These are phyloP conservation scores for Sutorius australiensis DNA, from an alignment of 768 basidiomycete genomes.

Conservation along the genomic window DNA sequence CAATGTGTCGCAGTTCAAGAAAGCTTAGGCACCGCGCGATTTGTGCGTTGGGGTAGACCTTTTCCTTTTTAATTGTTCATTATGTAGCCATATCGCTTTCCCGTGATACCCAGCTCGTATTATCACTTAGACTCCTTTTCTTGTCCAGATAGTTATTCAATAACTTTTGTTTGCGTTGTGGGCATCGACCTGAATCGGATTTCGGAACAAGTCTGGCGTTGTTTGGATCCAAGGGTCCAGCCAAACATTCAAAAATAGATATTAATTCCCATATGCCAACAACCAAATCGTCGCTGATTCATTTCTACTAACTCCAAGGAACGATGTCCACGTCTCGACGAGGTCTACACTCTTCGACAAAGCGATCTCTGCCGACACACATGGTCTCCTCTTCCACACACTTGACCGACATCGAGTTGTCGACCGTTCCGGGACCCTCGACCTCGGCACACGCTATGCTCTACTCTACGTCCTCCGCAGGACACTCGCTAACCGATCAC, in stretches of 20 bases:
- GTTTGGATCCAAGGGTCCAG: slow-evolving; percentile 11
- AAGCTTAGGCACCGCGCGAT: slow-evolving; percentile 1
- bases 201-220: slow-evolving; percentile 6
- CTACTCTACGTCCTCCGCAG: slow-evolving; percentile 11
- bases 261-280: slow-evolving; percentile 11
- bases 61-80: not conserved
- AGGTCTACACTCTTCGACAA: slow-evolving; percentile 11
- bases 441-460: slow-evolving; percentile 21
- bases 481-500: slow-evolving; percentile 14
- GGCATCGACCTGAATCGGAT: no score
- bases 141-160: not conserved
- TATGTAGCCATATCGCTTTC: not conserved
- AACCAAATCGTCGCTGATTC: not conserved
- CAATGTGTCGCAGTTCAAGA: slow-evolving; percentile 2
- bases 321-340: slow-evolving; percentile 31
- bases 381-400: slow-evolving; percentile 4
- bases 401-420: slow-evolving; percentile 15
- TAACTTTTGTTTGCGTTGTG: not conserved
- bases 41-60: not conserved
- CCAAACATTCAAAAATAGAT: slow-evolving; percentile 20
- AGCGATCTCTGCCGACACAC: slow-evolving; percentile 15
- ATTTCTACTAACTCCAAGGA: not conserved
- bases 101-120: slow-evolving; percentile 10
- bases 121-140: not conserved
- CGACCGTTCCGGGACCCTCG: slow-evolving; percentile 17